Conservation (phyloP, 164 flowering plant species). For the Stephania cephalantha region DNA sequence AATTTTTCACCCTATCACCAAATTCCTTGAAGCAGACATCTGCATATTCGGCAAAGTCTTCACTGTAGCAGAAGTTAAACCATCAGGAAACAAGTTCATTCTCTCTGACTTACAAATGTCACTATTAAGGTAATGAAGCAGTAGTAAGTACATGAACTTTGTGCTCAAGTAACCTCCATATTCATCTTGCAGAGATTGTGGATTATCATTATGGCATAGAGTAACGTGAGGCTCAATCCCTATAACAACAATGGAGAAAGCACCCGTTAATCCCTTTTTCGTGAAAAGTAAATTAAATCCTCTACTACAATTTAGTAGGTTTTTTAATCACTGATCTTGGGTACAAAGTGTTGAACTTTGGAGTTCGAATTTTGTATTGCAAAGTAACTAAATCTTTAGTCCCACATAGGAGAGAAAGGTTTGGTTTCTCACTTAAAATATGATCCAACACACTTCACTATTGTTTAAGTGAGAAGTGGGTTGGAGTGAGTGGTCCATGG, state of each 20-base stretch:
- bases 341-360: too few species aligned
- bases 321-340: too few species aligned
- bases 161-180: conserved; percentile 21
- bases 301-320: too few species aligned
- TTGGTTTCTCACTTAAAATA: too few species aligned
- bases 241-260: conserved; percentile 1
- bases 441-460: too few species aligned
- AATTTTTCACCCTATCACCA: conserved; percentile 18
- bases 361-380: too few species aligned
- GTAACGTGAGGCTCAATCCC: conserved; percentile 23
- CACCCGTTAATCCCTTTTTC: not conserved
- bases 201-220: conserved; percentile 19
- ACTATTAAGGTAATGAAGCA: not conserved
- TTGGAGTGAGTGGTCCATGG: too few species aligned
- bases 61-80: conserved; percentile 6
- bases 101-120: not conserved
- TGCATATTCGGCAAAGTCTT: conserved; percentile 15
- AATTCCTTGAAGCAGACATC: conserved; percentile 19
- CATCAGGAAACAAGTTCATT: not conserved
- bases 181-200: conserved; percentile 23
- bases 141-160: conserved; percentile 16
- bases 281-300: not conserved
- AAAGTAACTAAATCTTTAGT: too few species aligned
- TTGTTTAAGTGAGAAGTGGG: too few species aligned
- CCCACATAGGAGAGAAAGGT: too few species aligned